A percentile compares a stretch with the other conserved stretches of the same genome.
phyloP scores from a whole-genome alignment of 306 rosid species.

The Abrus precatorius region DNA sequence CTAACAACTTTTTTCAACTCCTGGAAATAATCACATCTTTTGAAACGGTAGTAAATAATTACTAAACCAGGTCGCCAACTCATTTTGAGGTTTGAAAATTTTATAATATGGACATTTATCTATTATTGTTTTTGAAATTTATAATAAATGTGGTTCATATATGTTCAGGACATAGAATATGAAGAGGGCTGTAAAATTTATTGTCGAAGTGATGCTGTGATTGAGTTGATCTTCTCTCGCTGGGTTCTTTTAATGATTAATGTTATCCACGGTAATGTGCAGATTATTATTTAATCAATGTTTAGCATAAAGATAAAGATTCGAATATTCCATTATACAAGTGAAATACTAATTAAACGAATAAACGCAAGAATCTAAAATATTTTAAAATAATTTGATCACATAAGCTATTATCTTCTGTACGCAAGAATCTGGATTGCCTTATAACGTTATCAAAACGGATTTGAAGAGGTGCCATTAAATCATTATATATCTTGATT shows the following conservation, averaged over 20 bases:
- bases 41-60: neutral
- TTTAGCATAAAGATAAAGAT: neutral
- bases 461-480: no score
- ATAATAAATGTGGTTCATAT: neutral
- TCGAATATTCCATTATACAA: neutral
- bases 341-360: slow-evolving; percentile 3
- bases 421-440: no score
- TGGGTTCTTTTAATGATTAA: neutral
- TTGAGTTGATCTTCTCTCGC: neutral
- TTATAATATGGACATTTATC: neutral
- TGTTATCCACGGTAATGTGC: neutral
- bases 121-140: no score
- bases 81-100: neutral
- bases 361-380: neutral
- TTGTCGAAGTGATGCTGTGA: neutral
- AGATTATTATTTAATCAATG: neutral
- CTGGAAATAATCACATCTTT: neutral
- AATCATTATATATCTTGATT: neutral
- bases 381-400: neutral
- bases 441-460: neutral
- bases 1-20: neutral
- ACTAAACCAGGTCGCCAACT: neutral
- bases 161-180: neutral
- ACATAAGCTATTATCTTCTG: no score
- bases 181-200: neutral